phyloP scores from a whole-genome alignment of 495 filamentous ascomycete genomes.

The Aspergillus affinis region DNA sequence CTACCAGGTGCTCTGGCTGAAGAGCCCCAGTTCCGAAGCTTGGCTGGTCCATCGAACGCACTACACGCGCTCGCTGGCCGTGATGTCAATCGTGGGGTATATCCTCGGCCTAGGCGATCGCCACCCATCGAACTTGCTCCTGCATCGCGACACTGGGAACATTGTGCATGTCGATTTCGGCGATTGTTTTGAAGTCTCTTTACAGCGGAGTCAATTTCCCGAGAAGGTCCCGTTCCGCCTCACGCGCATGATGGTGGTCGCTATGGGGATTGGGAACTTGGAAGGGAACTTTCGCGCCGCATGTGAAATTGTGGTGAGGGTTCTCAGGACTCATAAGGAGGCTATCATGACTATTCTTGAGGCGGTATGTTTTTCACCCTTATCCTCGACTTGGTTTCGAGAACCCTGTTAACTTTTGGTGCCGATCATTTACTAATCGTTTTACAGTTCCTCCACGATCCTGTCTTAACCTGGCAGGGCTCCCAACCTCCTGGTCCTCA shows the following conservation, averaged over 20 bases:
- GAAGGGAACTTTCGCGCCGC: slow-evolving; percentile 97
- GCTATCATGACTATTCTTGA: slow-evolving; percentile 97
- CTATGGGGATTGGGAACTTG: slow-evolving; percentile 99
- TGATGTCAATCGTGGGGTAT: slow-evolving; percentile 99
- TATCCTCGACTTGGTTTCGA: background rate
- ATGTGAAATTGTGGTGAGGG: slow-evolving; percentile 97
- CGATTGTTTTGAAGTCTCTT: slow-evolving; percentile 98
- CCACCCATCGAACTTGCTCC: slow-evolving; percentile 95
- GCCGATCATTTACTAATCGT: slow-evolving; percentile 19
- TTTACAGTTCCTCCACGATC: slow-evolving; percentile 90
- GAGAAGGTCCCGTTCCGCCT: slow-evolving; percentile 96
- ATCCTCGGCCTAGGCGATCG: slow-evolving; percentile 95
- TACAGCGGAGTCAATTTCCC: slow-evolving; percentile 98
- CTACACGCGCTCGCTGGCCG: slow-evolving; percentile 93
- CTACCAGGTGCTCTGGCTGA: slow-evolving; percentile 96
- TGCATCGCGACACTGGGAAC: slow-evolving; percentile 91
- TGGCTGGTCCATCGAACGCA: slow-evolving; percentile 98
- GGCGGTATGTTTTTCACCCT: slow-evolving; percentile 65
- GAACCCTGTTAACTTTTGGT: no score
- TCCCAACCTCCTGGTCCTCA: slow-evolving; percentile 71
- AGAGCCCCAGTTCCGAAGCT: slow-evolving; percentile 95
- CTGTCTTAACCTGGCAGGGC: slow-evolving; percentile 93
- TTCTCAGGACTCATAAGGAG: slow-evolving; percentile 94
- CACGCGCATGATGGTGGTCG: slow-evolving; percentile 98
- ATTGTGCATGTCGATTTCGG: slow-evolving; percentile 99